A percentile compares a stretch with the other conserved stretches of the same genome.
Evolutionary conservation across 176 grass and related monocot species (phyloP).

Genomic region (Stipa capillata): DNA sequence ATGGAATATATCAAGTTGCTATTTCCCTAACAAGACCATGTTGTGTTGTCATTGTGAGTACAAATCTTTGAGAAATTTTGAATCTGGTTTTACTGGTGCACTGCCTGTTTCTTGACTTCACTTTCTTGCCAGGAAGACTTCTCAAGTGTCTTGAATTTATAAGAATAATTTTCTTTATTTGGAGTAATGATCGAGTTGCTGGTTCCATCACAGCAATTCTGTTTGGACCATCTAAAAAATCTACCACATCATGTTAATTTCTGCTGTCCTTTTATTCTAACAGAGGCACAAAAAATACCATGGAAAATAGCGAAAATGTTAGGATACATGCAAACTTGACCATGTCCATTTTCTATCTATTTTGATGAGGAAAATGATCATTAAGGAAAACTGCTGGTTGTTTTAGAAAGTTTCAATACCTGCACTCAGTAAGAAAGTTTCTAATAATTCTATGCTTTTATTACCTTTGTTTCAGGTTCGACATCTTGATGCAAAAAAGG

Average conservation of each 20-base stretch:
- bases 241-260: not conserved
- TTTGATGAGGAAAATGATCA: not conserved
- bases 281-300: not conserved
- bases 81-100: not conserved
- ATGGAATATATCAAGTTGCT: no score
- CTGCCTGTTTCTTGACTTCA: not conserved
- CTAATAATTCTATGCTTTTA: conserved; percentile 5
- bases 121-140: not conserved
- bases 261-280: not conserved
- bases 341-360: not conserved
- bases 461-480: conserved; percentile 48
- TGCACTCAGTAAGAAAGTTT: not conserved
- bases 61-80: not conserved
- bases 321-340: not conserved
- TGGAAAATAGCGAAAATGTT: not conserved
- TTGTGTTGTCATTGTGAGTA: conserved; percentile 1
- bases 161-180: not conserved
- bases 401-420: not conserved
- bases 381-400: not conserved
- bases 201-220: not conserved
- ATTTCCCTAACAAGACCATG: no score
- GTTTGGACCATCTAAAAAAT: not conserved
- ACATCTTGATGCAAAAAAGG: conserved; percentile 84
- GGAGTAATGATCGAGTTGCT: not conserved
- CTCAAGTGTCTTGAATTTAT: no score